A percentile compares a stretch with the other conserved stretches of the same genome.
phyloP scores from a whole-genome alignment of 2,329 filamentous ascomycete genomes.

The Tolypocladium sp. region DNA sequence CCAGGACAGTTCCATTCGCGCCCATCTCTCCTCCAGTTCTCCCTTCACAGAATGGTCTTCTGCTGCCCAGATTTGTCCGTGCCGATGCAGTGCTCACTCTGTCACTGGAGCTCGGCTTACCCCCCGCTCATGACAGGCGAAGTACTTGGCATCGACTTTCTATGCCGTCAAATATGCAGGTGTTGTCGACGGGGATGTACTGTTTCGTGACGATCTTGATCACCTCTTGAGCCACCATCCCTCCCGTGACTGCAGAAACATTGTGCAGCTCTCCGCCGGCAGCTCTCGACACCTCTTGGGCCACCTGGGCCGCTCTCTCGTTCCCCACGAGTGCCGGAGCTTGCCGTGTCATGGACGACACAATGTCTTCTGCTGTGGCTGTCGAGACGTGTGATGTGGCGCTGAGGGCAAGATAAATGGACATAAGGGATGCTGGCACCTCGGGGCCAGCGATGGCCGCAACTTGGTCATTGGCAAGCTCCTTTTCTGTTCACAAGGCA shows the following conservation, averaged over 20 bases:
- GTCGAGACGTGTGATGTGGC: slow-evolving; percentile 38
- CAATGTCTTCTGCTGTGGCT: slow-evolving; percentile 43
- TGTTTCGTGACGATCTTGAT: slow-evolving; percentile 80
- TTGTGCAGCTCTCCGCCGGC: slow-evolving; percentile 87
- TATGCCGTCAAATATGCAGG: slow-evolving; percentile 62
- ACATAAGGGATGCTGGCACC: slow-evolving; percentile 50
- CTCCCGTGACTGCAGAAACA: slow-evolving; percentile 76
- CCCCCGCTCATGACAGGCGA: slow-evolving; percentile 28
- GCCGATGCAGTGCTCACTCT: neutral
- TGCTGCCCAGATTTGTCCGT: neutral
- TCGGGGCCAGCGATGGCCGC: slow-evolving; percentile 34
- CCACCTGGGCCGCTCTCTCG: slow-evolving; percentile 41
- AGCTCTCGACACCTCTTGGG: slow-evolving; percentile 64
- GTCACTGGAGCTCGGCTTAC: neutral
- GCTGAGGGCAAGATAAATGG: slow-evolving; percentile 59
- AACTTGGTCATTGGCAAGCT: slow-evolving; percentile 46
- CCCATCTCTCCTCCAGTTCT: neutral
- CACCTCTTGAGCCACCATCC: slow-evolving; percentile 91
- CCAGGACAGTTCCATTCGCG: neutral
- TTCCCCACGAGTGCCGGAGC: slow-evolving; percentile 39
- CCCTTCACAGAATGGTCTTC: neutral
- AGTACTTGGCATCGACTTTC: slow-evolving; percentile 51
- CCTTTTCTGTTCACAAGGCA: slow-evolving; percentile 30
- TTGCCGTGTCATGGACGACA: slow-evolving; percentile 31
- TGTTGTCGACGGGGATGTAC: slow-evolving; percentile 63